phyloP scores from a whole-genome alignment of 495 filamentous ascomycete species.

The Penicillium taxi region DNA sequence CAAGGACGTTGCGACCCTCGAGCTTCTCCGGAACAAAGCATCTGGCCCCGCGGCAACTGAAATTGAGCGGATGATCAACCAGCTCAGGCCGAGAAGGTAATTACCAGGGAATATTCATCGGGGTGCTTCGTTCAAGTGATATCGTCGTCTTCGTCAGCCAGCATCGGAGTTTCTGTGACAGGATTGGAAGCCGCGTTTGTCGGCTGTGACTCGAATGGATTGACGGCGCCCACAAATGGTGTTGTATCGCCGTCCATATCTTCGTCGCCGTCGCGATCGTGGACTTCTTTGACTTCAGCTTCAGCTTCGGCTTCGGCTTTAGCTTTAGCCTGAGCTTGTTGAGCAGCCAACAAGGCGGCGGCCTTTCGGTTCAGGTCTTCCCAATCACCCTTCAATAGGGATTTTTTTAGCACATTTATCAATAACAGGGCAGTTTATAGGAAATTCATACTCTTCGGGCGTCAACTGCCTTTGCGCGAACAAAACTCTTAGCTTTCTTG shows the following conservation, averaged over 20 bases:
- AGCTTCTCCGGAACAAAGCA: slow-evolving; percentile 50
- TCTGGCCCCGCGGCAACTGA: slow-evolving; percentile 48
- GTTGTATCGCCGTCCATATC: slow-evolving; percentile 28
- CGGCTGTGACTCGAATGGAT: slow-evolving; percentile 11
- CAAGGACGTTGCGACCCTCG: slow-evolving; percentile 65
- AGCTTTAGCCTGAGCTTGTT: slow-evolving; percentile 19
- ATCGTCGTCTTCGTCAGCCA: slow-evolving; percentile 33
- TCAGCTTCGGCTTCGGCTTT: slow-evolving; percentile 19
- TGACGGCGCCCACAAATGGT: slow-evolving; percentile 10
- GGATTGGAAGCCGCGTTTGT: slow-evolving; percentile 7
- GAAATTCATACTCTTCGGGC: slow-evolving; percentile 30
- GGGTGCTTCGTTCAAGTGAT: slow-evolving; percentile 31
- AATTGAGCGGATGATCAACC: slow-evolving; percentile 55
- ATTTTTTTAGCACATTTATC: slow-evolving; percentile 15
- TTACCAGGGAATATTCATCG: slow-evolving; percentile 1
- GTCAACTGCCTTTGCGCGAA: slow-evolving; percentile 50
- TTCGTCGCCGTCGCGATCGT: slow-evolving; percentile 21
- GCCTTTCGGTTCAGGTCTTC: slow-evolving; percentile 35
- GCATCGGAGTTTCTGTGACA: slow-evolving; percentile 16
- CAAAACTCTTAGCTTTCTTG: slow-evolving; percentile 62
- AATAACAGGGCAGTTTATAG: background rate
- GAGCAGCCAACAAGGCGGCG: slow-evolving; percentile 24
- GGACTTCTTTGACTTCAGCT: no score
- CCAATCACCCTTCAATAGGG: slow-evolving; percentile 30
- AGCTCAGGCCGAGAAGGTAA: slow-evolving; percentile 43